These are phyloP conservation scores for Leucosporidium creatinivorum DNA, from an alignment of 768 basidiomycete genomes.

Conservation along the genomic window DNA sequence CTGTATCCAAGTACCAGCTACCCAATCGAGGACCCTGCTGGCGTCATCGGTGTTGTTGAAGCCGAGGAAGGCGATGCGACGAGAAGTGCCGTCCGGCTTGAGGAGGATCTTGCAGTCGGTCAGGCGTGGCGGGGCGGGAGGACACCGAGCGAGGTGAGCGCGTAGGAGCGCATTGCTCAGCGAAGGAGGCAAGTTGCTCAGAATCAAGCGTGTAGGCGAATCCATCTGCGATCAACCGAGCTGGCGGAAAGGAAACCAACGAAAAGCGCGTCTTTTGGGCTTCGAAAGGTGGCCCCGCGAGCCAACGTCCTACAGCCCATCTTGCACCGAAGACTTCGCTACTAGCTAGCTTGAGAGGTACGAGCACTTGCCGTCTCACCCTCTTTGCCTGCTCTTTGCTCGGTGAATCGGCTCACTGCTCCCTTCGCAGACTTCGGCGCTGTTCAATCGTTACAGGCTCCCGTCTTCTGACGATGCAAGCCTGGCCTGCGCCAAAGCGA, in stretches of 20 bases:
- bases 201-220: constrained; percentile 14
- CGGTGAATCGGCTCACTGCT: no score
- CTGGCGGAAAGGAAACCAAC: no score
- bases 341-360: no score
- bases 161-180: constrained; percentile 10
- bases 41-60: constrained; percentile 78
- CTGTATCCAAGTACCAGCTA: constrained; percentile 66
- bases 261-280: background rate
- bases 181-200: constrained; percentile 22
- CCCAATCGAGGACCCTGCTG: constrained; percentile 66
- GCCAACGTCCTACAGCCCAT: no score
- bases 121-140: constrained; percentile 38
- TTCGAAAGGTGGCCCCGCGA: no score
- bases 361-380: no score
- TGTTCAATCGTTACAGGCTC: no score
- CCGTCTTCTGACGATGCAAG: no score
- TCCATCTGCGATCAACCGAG: background rate
- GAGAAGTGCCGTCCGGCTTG: constrained; percentile 64
- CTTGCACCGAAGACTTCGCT: no score
- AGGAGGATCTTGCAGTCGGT: constrained; percentile 80
- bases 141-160: constrained; percentile 11
- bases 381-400: no score
- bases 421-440: no score
- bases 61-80: constrained; percentile 88
- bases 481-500: no score